Conservation (phyloP, 352 stramenopile genomes). For the Phytopythium sindhum region DNA sequence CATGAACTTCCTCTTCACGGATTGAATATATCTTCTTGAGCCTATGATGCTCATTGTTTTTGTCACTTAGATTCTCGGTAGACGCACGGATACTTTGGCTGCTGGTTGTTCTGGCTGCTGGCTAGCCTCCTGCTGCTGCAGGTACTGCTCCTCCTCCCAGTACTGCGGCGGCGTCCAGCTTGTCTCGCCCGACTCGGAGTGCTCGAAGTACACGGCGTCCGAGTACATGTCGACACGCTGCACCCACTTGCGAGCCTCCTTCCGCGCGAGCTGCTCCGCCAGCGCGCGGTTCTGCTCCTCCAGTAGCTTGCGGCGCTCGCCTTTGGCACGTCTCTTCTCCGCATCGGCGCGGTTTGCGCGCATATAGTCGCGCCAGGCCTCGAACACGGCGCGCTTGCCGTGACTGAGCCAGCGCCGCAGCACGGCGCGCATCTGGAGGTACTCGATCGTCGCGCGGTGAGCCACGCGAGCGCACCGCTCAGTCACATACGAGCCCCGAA, state of each 20-base stretch:
- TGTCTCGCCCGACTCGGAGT: conserved; percentile 43
- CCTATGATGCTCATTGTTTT: not conserved
- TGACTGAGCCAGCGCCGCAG: conserved; percentile 51
- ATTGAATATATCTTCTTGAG: not conserved
- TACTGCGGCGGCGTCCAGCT: conserved; percentile 45
- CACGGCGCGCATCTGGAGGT: conserved; percentile 56
- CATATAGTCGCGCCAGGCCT: conserved; percentile 58
- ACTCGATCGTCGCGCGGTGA: conserved; percentile 48
- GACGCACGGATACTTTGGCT: not conserved
- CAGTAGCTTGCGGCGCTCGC: conserved; percentile 34
- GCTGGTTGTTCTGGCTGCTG: not conserved
- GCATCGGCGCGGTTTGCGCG: conserved; percentile 30
- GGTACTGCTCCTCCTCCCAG: conserved; percentile 49
- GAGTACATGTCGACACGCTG: conserved; percentile 61
- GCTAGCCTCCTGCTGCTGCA: not conserved
- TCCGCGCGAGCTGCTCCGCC: conserved; percentile 39
- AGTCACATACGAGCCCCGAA: conserved; percentile 44
- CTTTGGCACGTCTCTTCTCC: conserved; percentile 22
- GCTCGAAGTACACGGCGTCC: conserved; percentile 63
- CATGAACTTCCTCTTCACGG: not conserved
- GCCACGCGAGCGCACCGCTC: conserved; percentile 45
- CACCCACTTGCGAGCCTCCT: conserved; percentile 50
- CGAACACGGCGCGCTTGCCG: conserved; percentile 49
- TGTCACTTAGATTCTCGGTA: not conserved
- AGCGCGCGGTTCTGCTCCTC: conserved; percentile 49